Evolutionary conservation across 1,139 yeast species (phyloP), one percentile per base, ranked within the genome.

Genomic region (Insectozyma bohioensis): DNA sequence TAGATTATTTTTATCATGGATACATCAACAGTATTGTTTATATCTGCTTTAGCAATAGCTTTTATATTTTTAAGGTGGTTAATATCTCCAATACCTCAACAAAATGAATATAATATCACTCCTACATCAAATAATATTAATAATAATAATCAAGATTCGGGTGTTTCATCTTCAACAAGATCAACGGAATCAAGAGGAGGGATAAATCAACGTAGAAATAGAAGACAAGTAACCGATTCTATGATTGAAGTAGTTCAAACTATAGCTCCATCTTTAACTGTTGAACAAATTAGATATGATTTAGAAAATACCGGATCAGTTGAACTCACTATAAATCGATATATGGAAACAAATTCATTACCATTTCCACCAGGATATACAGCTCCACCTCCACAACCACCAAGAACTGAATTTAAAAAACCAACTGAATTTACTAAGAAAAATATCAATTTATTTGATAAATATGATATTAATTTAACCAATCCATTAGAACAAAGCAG

Each of bases 211-310:
- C 34, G 42, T 21, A 47, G 59, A 35, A 33, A 57, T 12, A 63
- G 75, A 35, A 75, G 95, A 35, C 71, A 65, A 3, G 84, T 85
- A n/a, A 83, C 87, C 3, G 74, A 70, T 8, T 80, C 76, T 42
- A 90, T 90, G 97, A 70, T 90, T 30, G 94, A 85, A 45, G 81
- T 85, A 1, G 97, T 90, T 1, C 86, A 80, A 47, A 77, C 88
- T 17, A 68, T 90, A 41, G 95, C 88, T 0, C 97, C 97, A 1
- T 68, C 69, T 20, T 62, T 86, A 31, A 67, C 85, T 0, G 71
- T 61, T 6, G 85, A 74, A n/a, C 95, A 85, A 54, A 86, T 90
- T 40, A 64, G 75, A 39, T 62, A 67, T 40, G 86, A 79, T 49
- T 61, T 76, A 44, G 75, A 78, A 49, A 68, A 77, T 37, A 75